phyloP scores from a whole-genome alignment of 495 filamentous ascomycete species.

The Penicillium fimorum region DNA sequence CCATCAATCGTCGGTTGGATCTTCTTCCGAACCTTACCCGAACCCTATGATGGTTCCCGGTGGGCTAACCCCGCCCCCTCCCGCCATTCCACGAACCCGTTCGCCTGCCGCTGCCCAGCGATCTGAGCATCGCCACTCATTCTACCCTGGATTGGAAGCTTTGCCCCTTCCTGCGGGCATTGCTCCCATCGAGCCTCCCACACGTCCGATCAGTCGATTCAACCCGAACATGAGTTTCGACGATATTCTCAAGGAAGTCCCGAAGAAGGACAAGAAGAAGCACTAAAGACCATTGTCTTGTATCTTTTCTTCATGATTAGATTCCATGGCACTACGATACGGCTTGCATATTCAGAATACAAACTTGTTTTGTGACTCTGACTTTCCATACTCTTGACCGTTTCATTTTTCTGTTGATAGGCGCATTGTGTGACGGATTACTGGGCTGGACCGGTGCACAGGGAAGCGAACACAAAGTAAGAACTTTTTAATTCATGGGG shows the following conservation, averaged over 20 bases:
- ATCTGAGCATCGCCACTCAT: conserved; percentile 41
- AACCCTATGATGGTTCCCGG: conserved; percentile 31
- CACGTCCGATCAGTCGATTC: conserved; percentile 41
- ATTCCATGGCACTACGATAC: background rate
- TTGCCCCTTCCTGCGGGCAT: conserved; percentile 52
- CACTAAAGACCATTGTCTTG: conserved; percentile 28
- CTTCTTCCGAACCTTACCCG: conserved; percentile 32
- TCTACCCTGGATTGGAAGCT: conserved; percentile 52
- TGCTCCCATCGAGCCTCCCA: conserved; percentile 45
- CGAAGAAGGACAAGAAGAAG: conserved; percentile 43
- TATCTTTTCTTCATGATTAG: conserved; percentile 13
- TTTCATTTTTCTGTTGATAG: conserved; percentile 29
- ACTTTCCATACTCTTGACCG: conserved; percentile 1
- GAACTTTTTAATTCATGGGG: conserved; percentile 23
- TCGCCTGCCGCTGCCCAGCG: conserved; percentile 38
- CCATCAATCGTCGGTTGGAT: conserved; percentile 45
- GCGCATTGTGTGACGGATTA: conserved; percentile 32
- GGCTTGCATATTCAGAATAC: background rate
- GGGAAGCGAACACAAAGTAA: conserved; percentile 22
- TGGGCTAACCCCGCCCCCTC: conserved; percentile 35
- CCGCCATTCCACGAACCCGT: conserved; percentile 43
- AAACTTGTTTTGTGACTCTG: background rate
- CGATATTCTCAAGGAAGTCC: conserved; percentile 49
- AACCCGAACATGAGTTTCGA: conserved; percentile 55
- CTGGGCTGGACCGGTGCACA: conserved; percentile 31